These are phyloP conservation scores for Auriscalpium vulgare DNA, from an alignment of 768 basidiomycete genomes.

Conservation along the genomic window DNA sequence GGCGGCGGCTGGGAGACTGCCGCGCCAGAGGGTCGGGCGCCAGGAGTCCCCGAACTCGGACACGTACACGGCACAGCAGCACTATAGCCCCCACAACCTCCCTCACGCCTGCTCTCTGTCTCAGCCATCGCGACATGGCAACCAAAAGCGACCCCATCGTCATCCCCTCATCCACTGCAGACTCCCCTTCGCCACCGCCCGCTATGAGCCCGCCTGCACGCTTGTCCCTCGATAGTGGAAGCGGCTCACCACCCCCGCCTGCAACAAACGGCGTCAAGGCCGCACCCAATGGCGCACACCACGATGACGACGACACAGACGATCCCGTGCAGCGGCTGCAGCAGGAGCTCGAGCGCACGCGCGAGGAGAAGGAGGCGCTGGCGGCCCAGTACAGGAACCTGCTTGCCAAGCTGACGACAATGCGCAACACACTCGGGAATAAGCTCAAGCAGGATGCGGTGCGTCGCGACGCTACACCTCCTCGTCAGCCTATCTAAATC, in stretches of 20 bases:
- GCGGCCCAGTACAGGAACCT: constrained; percentile 81
- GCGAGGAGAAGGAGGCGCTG: constrained; percentile 83
- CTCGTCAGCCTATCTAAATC: background rate
- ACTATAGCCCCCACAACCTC: too few relatives aligned
- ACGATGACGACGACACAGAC: constrained; percentile 28
- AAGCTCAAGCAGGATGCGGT: constrained; percentile 97
- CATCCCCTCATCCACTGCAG: background rate
- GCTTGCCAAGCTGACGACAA: constrained; percentile 81
- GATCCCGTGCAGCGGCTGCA: constrained; percentile 57
- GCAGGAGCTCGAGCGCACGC: constrained; percentile 64
- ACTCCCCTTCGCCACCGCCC: constrained; percentile 2
- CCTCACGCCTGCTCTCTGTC: too few relatives aligned
- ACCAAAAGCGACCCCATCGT: too few relatives aligned
- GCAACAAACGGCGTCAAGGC: constrained; percentile 19
- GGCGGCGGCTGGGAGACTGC: too few relatives aligned
- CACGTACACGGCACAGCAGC: too few relatives aligned
- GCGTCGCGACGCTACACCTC: constrained; percentile 23
- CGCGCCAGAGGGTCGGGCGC: too few relatives aligned
- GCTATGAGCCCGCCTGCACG: constrained; percentile 13
- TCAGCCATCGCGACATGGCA: too few relatives aligned
- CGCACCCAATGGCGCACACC: constrained; percentile 16
- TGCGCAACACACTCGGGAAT: constrained; percentile 89
- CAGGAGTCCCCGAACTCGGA: too few relatives aligned
- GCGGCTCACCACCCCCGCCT: constrained; percentile 15
- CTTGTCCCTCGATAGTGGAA: constrained; percentile 20